Conservation (phyloP, 225 moss, liverwort and hornwort genomes). For the Straminergon stramineum region DNA sequence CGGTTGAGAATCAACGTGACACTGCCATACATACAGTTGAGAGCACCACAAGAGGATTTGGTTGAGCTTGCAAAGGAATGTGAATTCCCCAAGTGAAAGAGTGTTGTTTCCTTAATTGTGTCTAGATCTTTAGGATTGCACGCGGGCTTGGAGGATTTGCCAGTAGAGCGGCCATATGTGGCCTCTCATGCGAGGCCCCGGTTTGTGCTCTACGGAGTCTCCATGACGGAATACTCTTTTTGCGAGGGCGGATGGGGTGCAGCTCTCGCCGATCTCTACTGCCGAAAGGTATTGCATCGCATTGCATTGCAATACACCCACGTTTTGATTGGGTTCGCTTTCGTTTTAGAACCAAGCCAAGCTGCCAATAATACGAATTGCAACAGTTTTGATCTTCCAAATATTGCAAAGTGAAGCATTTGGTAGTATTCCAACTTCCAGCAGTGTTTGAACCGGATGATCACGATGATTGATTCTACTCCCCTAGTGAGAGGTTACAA, state of each 20-base stretch:
- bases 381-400: too few relatives aligned
- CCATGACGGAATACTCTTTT: slow-evolving; percentile 46
- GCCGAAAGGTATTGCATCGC: slow-evolving; percentile 18
- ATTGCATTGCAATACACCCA: neutral
- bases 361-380: too few relatives aligned
- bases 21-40: neutral
- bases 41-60: neutral
- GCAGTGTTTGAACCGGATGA: too few relatives aligned
- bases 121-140: neutral
- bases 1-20: neutral
- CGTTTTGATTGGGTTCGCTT: neutral
- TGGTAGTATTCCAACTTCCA: too few relatives aligned
- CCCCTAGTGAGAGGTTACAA: too few relatives aligned
- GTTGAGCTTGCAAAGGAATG: neutral
- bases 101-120: too few relatives aligned
- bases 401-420: too few relatives aligned
- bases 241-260: slow-evolving; percentile 34
- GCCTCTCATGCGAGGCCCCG: slow-evolving; percentile 16
- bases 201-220: slow-evolving; percentile 44
- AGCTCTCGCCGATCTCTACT: slow-evolving; percentile 36
- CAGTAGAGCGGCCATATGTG: neutral
- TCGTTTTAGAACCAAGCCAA: neutral
- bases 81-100: neutral
- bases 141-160: neutral
- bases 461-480: too few relatives aligned